Conservation (phyloP, 805 yeast species). For the Jamesozyma lodderae region DNA sequence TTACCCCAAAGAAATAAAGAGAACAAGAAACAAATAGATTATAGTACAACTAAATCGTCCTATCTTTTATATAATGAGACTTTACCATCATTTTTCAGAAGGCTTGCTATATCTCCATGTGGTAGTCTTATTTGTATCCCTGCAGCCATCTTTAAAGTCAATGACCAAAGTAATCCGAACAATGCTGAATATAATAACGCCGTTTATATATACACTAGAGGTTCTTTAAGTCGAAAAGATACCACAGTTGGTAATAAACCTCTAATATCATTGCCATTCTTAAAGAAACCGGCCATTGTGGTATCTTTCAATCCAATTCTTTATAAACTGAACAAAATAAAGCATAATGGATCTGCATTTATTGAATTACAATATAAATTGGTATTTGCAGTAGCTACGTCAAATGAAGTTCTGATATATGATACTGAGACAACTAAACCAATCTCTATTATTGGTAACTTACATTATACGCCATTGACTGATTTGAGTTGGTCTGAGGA, state of each 20-base stretch:
- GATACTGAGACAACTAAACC: conserved; percentile 69
- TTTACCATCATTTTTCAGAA: conserved; percentile 79
- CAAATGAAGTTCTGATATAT: conserved; percentile 71
- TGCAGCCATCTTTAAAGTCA: conserved; percentile 49
- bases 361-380: conserved; percentile 66
- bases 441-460: conserved; percentile 61
- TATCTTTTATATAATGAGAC: conserved; percentile 76
- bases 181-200: conserved; percentile 48
- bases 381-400: conserved; percentile 89
- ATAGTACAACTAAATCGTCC: conserved; percentile 27
- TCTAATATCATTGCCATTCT: conserved; percentile 66
- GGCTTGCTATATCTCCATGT: conserved; percentile 83
- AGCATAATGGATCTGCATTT: conserved; percentile 19
- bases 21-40: conserved; percentile 11
- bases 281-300: conserved; percentile 77
- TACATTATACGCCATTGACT: conserved; percentile 84
- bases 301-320: conserved; percentile 65
- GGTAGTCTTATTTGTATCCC: conserved; percentile 75
- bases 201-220: conserved; percentile 69
- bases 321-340: conserved; percentile 29
- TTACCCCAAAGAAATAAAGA: conserved; percentile 33
- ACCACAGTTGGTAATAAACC: conserved; percentile 47
- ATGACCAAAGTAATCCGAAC: conserved; percentile 8
- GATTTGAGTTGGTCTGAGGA: conserved; percentile 79
- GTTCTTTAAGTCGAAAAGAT: conserved; percentile 36